These are phyloP conservation scores for Pseudogymnoascus sp. DNA, from an alignment of 2,329 filamentous ascomycete genomes.

Conservation along the genomic window DNA sequence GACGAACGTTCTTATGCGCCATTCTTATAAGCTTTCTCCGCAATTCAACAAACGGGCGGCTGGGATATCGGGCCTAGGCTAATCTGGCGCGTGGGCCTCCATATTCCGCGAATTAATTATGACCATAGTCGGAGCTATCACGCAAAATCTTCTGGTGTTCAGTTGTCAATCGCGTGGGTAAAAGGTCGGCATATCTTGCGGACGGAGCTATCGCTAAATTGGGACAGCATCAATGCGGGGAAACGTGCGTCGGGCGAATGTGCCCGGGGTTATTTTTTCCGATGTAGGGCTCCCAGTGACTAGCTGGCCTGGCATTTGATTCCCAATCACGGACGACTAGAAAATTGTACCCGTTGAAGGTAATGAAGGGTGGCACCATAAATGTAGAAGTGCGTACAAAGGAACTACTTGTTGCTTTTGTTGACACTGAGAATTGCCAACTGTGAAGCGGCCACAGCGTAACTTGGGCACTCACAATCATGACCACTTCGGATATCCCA, in stretches of 20 bases:
- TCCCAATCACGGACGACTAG: not conserved
- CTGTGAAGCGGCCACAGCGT: not conserved
- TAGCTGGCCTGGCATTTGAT: not conserved
- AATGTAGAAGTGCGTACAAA: not conserved
- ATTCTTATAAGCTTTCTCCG: constrained; percentile 4
- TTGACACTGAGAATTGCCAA: not conserved
- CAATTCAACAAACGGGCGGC: not conserved
- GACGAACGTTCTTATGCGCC: not conserved
- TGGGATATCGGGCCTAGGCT: not conserved
- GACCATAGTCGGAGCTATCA: not conserved
- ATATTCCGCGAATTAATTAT: not conserved
- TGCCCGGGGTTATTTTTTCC: not conserved
- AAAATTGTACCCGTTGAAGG: not conserved
- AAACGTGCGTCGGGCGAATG: not conserved
- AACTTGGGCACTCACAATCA: not conserved
- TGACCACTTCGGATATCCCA: not conserved
- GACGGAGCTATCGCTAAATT: not conserved
- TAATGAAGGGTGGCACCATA: not conserved
- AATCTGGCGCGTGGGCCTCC: not conserved
- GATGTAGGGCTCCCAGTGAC: not conserved
- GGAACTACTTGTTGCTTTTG: not conserved
- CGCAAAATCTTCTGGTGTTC: not conserved
- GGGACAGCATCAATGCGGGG: not conserved
- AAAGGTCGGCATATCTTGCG: not conserved
- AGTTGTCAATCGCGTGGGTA: not conserved